These are phyloP conservation scores for Phylloboletellus chloephorus DNA, from an alignment of 1,284 basidiomycete genomes.

Conservation along the genomic window DNA sequence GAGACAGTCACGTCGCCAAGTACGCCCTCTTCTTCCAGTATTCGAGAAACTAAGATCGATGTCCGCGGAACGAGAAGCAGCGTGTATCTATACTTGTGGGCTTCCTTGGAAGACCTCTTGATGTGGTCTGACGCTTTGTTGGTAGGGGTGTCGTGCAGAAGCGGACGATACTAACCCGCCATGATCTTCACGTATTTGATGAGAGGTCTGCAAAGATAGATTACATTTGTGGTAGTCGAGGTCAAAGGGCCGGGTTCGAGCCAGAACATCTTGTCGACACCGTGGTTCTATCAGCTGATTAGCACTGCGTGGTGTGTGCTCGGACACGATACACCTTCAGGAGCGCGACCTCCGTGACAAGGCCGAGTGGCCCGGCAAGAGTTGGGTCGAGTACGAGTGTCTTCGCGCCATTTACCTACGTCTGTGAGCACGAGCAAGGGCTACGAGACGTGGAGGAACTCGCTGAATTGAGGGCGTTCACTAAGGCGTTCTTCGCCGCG, in stretches of 20 bases:
- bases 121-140: slow-evolving; percentile 69
- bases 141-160: slow-evolving; percentile 9
- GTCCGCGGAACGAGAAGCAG: slow-evolving; percentile 83
- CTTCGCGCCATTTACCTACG: slow-evolving; percentile 87
- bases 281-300: slow-evolving; percentile 75
- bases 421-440: slow-evolving; percentile 8
- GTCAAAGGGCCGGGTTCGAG: slow-evolving; percentile 83
- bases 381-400: slow-evolving; percentile 89
- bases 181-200: slow-evolving; percentile 86
- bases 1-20: slow-evolving; percentile 83
- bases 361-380: slow-evolving; percentile 86
- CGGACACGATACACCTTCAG: slow-evolving; percentile 63
- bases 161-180: slow-evolving; percentile 56
- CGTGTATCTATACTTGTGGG: slow-evolving; percentile 79
- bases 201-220: slow-evolving; percentile 90
- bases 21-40: slow-evolving; percentile 89
- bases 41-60: slow-evolving; percentile 79
- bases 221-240: slow-evolving; percentile 82
- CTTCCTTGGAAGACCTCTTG: slow-evolving; percentile 63
- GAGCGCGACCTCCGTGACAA: slow-evolving; percentile 88
- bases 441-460: slow-evolving; percentile 20
- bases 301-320: not conserved
- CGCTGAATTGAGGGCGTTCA: slow-evolving; percentile 82
- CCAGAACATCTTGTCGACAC: slow-evolving; percentile 99
- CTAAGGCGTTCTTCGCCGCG: slow-evolving; percentile 67